Evolutionary conservation across 306 rosid species (phyloP), one percentile per base, ranked within the genome.

Genomic region (Bauhinia variegata): DNA sequence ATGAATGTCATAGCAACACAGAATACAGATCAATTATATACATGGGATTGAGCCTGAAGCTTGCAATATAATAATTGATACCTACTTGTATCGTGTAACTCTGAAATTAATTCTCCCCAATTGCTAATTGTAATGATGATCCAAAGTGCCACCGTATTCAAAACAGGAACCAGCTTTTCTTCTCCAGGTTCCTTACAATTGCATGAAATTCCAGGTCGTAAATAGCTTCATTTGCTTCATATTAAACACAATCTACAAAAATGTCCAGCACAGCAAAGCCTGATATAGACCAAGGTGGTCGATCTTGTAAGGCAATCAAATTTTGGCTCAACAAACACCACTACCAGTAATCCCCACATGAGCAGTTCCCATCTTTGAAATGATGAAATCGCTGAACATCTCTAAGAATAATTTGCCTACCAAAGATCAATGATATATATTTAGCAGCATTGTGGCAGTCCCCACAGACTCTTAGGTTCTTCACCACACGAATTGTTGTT

Each of bases 331-430:
- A 65, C 15, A 46, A 44, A 17, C 28, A 55, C 64, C 36, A 72
- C 84, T 86, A 89, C 97, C 97, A 89, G 75, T 80, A 89, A 72
- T 89, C 96, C 28, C 91, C 86, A 82, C 96, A 92, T 36, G 97
- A 92, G 82, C 95, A 92, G 54, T 80, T 63, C 60, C 96, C 97
- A 46, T 87, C 84, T 56, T 75, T 79, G 73, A 92, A 92, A 70
- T 82, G 87, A 79, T 92, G 97, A 75, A 87, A 92, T 38, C 95
- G 79, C 52, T 89, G 92, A 55, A 89, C 85, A 80, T 91, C 95
- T 77, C 95, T 83, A 11, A 92, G 83, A 78, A 92, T 39, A 16
- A 92, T 89, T 64, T 84, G 76, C 80, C 95, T 84, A 5, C 77
- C 82, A 47, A 86, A 89, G 53, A 92, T 81, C 73, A 75, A 51